phyloP scores from a whole-genome alignment of 768 basidiomycete genomes.

The Terana coerulea region DNA sequence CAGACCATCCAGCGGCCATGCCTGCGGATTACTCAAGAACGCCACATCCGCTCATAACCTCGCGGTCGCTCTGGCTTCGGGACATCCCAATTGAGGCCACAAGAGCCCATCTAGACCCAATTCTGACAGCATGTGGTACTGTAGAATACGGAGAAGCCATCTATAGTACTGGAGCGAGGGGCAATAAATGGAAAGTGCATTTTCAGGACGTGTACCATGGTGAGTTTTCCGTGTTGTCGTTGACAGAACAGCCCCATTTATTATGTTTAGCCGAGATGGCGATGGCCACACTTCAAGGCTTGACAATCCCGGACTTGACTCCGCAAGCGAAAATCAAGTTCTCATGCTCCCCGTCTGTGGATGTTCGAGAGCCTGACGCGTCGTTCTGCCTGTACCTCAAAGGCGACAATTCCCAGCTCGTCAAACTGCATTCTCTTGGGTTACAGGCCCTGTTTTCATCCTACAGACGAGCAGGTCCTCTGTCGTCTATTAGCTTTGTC shows the following conservation, averaged over 20 bases:
- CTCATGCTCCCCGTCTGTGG: not conserved
- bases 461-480: not conserved
- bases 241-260: not conserved
- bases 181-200: not conserved
- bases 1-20: too few relatives aligned
- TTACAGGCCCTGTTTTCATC: not conserved
- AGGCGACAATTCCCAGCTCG: too few relatives aligned
- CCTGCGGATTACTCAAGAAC: too few relatives aligned
- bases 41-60: conserved; percentile 3
- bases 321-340: not conserved
- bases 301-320: not conserved
- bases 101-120: not conserved
- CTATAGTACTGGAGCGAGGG: too few relatives aligned
- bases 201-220: conserved; percentile 1
- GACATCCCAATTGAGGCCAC: not conserved
- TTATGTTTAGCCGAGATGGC: conserved; percentile 4
- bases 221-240: too few relatives aligned
- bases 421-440: too few relatives aligned
- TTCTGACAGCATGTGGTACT: not conserved
- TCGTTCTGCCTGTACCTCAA: too few relatives aligned
- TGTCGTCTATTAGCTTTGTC: not conserved
- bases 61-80: not conserved
- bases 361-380: not conserved
- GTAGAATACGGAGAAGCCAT: too few relatives aligned
- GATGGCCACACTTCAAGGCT: conserved; percentile 1